Base-by-base conservation (phyloP, 441 rosid species). In the Euphorbia celastroides region DNA sequence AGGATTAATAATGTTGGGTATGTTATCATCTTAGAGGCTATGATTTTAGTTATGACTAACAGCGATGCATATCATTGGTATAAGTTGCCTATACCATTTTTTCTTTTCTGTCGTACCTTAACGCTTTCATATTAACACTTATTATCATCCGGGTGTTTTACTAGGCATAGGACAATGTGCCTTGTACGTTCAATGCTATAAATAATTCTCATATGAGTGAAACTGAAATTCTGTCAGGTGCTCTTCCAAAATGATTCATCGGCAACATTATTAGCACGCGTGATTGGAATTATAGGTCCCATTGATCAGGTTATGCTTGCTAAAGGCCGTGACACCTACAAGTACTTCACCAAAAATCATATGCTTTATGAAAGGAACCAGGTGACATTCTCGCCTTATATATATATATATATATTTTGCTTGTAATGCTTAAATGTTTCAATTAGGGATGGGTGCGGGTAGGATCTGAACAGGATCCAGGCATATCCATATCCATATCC, bases 161-260 rank as follows among this genome's bases (percentile, higher is more conserved):
- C 30, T 23, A 20, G 12, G 12, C n/a, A 13, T 42, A 42, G 30
- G 14, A 23, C 30, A 25, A 56, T 56, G 60, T 56, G 32, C 5
- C 60, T 26, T 56, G 1, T 56, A 8, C 54, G 8, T 42, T n/a
- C 12, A 56, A 23, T 11, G 27, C n/a, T 13, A 26, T 56, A 28
- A 19, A 41, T 36, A 38, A 54, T 64, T 66, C 26, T 34, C 8
- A n/a, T 48, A 57, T 57, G 26, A 17, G 13, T n/a, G 23, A n/a
- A 67, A 65, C 62, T 27, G 19, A 56, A 38, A 34, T 69, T 62
- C 48, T 70, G 64, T n/a, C 69, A 93, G 98, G 98, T 93, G 57
- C 95, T 93, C 65, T 93, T 93, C 76, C 96, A 93, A 80, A 93
- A 93, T 80, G 99, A 93, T 84, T 93, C 99, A 46, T 90, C 95